Evolutionary conservation across 371 early-diverging fungal genomes (phyloP).

Genomic region (Circinella umbellata): DNA sequence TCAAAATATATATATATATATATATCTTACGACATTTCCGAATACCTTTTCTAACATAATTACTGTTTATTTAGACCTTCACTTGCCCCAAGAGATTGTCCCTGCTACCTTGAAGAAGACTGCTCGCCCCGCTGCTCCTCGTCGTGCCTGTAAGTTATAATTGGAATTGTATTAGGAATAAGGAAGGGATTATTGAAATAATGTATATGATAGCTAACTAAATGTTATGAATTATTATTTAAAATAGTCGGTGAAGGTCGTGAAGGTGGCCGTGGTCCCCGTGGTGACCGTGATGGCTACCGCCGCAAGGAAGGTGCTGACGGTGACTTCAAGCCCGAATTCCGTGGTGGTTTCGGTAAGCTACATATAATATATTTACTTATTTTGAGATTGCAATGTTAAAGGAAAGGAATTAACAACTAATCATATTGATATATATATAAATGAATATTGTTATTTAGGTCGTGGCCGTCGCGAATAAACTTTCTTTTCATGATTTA

Average conservation of each 20-base stretch:
- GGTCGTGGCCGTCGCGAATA: constrained; percentile 57
- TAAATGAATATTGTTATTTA: constrained; percentile 14
- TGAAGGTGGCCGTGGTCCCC: constrained; percentile 65
- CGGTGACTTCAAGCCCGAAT: constrained; percentile 95
- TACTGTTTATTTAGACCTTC: constrained; percentile 64
- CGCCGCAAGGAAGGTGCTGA: constrained; percentile 93
- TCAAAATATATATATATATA: background rate
- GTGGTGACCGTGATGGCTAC: constrained; percentile 85
- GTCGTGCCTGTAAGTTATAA: constrained; percentile 61
- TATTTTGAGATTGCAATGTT: background rate
- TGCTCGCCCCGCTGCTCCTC: constrained; percentile 74
- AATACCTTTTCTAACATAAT: background rate
- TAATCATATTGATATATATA: no score
- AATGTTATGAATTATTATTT: background rate
- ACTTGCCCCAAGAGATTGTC: constrained; percentile 96
- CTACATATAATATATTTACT: background rate
- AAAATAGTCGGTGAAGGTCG: constrained; percentile 43
- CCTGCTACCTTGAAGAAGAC: constrained; percentile 97
- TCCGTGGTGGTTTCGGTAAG: constrained; percentile 84
- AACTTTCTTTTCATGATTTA: constrained; percentile 16
- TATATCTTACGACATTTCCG: background rate
- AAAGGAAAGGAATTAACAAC: background rate
- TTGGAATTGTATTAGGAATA: no score
- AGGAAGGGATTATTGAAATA: no score
- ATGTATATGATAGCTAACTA: no score